These are phyloP conservation scores for Dendrostoma leiphaemia DNA, from an alignment of 2,329 filamentous ascomycete genomes.

Conservation along the genomic window DNA sequence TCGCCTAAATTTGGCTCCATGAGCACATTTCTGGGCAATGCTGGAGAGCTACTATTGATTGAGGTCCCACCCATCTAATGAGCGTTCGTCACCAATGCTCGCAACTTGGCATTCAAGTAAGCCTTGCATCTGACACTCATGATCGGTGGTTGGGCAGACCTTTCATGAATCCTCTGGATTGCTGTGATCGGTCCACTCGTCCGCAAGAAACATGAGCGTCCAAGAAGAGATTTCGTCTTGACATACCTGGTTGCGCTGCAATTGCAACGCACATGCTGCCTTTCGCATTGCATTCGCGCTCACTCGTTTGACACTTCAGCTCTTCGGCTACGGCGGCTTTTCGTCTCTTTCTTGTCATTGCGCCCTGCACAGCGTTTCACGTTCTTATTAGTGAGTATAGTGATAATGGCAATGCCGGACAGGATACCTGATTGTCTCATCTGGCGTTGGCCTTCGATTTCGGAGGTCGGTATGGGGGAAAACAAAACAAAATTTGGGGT, in stretches of 20 bases:
- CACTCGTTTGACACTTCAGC: neutral
- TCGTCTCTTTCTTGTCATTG: neutral
- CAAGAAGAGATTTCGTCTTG: neutral
- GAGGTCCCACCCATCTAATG: conserved; percentile 1
- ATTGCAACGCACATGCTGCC: neutral
- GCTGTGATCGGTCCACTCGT: neutral
- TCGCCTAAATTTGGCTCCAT: conserved; percentile 8
- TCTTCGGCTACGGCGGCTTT: neutral
- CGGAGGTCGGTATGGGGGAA: neutral
- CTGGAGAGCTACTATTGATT: neutral
- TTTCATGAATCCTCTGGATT: neutral
- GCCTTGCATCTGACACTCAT: conserved; percentile 16
- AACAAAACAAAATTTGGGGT: neutral
- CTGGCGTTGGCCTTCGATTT: neutral
- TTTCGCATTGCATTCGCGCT: neutral
- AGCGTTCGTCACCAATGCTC: conserved; percentile 10
- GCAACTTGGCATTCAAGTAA: conserved; percentile 18
- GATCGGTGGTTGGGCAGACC: conserved; percentile 7
- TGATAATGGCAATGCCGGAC: neutral
- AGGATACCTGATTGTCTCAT: neutral
- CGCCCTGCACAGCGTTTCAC: neutral
- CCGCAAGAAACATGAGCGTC: neutral
- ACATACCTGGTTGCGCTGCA: neutral
- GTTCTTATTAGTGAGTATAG: conserved; percentile 2
- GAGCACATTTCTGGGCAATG: neutral